A percentile compares a stretch with the other conserved stretches of the same genome.
Evolutionary conservation across 2,329 filamentous ascomycete species (phyloP).

Genomic region (Capronia americana): DNA sequence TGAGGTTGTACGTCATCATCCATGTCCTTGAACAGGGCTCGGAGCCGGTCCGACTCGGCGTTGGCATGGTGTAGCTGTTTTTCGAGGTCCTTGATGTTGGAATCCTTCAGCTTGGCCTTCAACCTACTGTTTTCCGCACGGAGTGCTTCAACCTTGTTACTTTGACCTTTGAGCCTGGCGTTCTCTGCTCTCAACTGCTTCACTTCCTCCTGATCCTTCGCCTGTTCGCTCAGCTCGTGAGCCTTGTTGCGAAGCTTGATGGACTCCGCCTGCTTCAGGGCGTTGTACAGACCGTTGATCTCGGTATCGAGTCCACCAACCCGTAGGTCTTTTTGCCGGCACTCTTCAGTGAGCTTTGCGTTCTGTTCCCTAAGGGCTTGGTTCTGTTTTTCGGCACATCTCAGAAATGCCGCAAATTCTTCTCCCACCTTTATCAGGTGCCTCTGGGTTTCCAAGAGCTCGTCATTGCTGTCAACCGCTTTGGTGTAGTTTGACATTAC

Average conservation of each 20-base stretch:
- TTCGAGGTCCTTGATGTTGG: conserved; percentile 4
- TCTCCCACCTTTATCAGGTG: neutral
- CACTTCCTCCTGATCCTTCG: conserved; percentile 2
- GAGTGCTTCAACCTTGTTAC: neutral
- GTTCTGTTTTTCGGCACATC: neutral
- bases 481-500: neutral
- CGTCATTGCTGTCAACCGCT: neutral
- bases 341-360: neutral
- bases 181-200: neutral
- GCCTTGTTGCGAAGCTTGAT: neutral
- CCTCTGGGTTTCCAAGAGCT: neutral
- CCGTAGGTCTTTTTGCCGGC: neutral
- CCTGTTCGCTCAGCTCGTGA: neutral
- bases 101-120: neutral
- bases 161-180: neutral
- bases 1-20: neutral
- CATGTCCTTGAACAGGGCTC: neutral
- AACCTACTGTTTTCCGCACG: neutral
- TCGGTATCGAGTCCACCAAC: neutral
- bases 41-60: neutral
- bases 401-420: neutral
- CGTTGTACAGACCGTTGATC: neutral
- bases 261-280: neutral
- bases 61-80: neutral
- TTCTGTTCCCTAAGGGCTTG: neutral